Base-by-base conservation (phyloP, 129 eudicot genomes). In the Flaveria sonorensis region DNA sequence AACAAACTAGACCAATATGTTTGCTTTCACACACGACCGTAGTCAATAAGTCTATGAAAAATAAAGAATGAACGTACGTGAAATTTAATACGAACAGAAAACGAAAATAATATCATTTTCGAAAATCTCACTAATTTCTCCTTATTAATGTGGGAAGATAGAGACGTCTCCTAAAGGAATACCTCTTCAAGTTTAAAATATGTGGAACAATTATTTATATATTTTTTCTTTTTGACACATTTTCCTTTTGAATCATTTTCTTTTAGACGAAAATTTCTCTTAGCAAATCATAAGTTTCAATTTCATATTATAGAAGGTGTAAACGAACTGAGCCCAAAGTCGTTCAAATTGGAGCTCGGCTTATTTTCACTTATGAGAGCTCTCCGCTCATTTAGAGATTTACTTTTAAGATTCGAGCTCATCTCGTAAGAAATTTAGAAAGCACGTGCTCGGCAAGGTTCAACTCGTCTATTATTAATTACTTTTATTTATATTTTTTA, bases 1-100 rank as follows among this genome's bases (percentile, higher is more conserved):
- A 28, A 3, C 32, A 24, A 24, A 24, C 26, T 24, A 2, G 26
- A 24, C 26, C n/a, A n/a, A n/a, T n/a, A 24, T 28, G 32, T 28
- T 28, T 32, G 39, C 7, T 32, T 32, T 32, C 39, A 32, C 39
- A 32, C 7, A 32, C 32, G 4, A 6, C 39, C 39, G 39, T 32
- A 48, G 53, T 71, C 50, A 52, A 71, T 26, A 51, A 71, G 64
- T 52, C 76, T 71, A 52, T 30, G 30, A 16, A 52, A 30, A 40
- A 46, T 21, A 48, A 21, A 68, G 0, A 69, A 69, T 24, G 4
- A 30, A 1, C 21, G 47, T 43, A 2, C 12, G 14, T 48, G 4
- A 0, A 16, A 32, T 32, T 4, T 5, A 32, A 32, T 32, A 32
- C 20, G 11, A 69, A 21, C 28, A 68, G 55, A 45, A 55, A 24